phyloP scores from a whole-genome alignment of 2,329 filamentous ascomycete species.

The Tolypocladium ovalisporum region DNA sequence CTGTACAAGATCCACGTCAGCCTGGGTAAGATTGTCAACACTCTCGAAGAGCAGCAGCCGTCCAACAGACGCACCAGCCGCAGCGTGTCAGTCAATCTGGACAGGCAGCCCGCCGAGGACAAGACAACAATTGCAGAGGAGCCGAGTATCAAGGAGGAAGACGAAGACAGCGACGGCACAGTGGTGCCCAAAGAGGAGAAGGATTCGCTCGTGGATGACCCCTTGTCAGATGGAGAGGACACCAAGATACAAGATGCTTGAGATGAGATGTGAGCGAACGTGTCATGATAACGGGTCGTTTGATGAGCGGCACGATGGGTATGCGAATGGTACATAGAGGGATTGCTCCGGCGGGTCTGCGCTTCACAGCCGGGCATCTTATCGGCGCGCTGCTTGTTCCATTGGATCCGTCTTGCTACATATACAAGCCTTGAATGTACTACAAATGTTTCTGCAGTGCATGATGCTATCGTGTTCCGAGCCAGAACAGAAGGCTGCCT shows the following conservation, averaged over 20 bases:
- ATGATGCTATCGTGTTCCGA: constrained; percentile 25
- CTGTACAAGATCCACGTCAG: constrained; percentile 58
- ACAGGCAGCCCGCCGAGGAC: constrained; percentile 22
- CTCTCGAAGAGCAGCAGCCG: constrained; percentile 34
- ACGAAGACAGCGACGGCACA: constrained; percentile 26
- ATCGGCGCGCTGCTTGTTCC: background rate
- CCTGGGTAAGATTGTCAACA: constrained; percentile 57
- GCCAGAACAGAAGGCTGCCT: constrained; percentile 46
- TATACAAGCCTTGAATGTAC: background rate
- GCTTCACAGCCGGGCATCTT: background rate
- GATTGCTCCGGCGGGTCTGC: background rate
- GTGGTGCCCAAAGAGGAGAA: constrained; percentile 19
- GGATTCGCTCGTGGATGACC: constrained; percentile 27
- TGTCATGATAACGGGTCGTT: constrained; percentile 1
- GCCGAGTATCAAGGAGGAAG: constrained; percentile 37
- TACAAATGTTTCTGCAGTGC: too few species aligned
- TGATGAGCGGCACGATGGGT: background rate
- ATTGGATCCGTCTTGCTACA: background rate
- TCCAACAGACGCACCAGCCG: constrained; percentile 30
- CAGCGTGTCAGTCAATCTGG: constrained; percentile 27
- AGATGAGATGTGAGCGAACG: constrained; percentile 3
- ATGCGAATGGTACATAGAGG: background rate
- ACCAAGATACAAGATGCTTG: constrained; percentile 18
- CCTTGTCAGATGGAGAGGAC: constrained; percentile 29
- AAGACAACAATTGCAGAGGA: constrained; percentile 28